Base-by-base conservation (phyloP, 352 stramenopile genomes). In the Phytophthora agathidicida region DNA sequence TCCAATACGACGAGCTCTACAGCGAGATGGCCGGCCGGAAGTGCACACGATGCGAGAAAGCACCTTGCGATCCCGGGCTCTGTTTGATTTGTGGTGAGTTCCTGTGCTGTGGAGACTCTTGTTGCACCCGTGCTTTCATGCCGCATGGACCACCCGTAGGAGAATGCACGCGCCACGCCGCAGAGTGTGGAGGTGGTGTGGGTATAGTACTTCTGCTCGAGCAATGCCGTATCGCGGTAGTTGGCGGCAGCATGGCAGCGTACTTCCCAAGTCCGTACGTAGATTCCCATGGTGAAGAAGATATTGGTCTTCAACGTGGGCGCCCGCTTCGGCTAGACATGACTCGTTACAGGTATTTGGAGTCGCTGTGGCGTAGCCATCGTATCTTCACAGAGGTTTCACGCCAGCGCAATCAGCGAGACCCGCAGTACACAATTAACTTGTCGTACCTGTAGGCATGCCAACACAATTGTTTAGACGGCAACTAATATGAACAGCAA, bases 1-100 rank as follows among this genome's bases (percentile, higher is more conserved):
- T 85, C 17, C 87, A 96, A 58, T 96, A 93, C 65, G 87, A 96
- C 53, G 84, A 91, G 41, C 72, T 96, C 19, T 96, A 96, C 65
- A 89, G 80, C 32, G 65, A 80, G 35, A 77, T 94, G 65, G 77
- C 79, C 8, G 83, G 80, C 1, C 65, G 73, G 3, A 87, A 83
- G 52, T 96, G 86, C 52, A 78, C 72, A 5, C 78, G 83, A 33
- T 96, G 86, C 47, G 60, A 86, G 1, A 80, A 78, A 30, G 64
- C 79, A 9, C 86, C 86, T 41, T 80, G 77, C 10, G 87, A 96
- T 22, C 83, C 86, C 0, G 87, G 77, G 0, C 50, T 96, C 5
- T 96, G 87, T 42, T 69, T 96, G n/a, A 72, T 96, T 44, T 96
- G 87, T 46, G 87, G 87, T 17, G 76, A 91, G 57, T 90, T 79